Evolutionary conservation across 306 rosid genomes (phyloP).

Genomic region (Quercus ilex): DNA sequence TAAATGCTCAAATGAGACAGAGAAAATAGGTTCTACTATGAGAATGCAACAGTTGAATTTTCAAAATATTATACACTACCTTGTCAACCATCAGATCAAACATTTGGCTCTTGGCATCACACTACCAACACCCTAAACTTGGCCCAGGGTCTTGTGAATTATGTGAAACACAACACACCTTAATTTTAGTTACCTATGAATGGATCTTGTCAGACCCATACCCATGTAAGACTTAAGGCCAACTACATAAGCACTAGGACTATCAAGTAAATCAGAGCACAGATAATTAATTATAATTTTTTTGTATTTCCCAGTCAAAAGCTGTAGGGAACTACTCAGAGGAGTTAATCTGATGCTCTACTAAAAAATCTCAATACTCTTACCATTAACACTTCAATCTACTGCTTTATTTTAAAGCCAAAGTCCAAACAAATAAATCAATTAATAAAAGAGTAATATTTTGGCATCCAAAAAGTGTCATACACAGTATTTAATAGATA

Average conservation of each 20-base stretch:
- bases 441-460: not conserved
- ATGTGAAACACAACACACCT: not conserved
- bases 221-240: not conserved
- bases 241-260: too few relatives aligned
- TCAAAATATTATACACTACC: too few relatives aligned
- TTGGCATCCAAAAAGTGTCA: not conserved
- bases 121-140: not conserved
- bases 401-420: not conserved
- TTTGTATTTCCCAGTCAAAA: not conserved
- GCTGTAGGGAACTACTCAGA: not conserved
- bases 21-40: too few relatives aligned
- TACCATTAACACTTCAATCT: not conserved
- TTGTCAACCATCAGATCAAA: too few relatives aligned
- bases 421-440: not conserved
- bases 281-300: not conserved
- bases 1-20: too few relatives aligned
- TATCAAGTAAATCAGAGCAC: not conserved
- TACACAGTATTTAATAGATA: not conserved
- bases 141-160: not conserved
- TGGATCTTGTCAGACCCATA: too few relatives aligned
- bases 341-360: not conserved
- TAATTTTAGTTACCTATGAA: too few relatives aligned
- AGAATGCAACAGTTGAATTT: too few relatives aligned
- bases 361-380: not conserved
- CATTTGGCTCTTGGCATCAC: too few relatives aligned